Percentiles rank a stretch among this genome's conserved stretches.
These are phyloP conservation scores for Noccaea bulbosa DNA, from an alignment of 345 rosid genomes.

Conservation along the genomic window DNA sequence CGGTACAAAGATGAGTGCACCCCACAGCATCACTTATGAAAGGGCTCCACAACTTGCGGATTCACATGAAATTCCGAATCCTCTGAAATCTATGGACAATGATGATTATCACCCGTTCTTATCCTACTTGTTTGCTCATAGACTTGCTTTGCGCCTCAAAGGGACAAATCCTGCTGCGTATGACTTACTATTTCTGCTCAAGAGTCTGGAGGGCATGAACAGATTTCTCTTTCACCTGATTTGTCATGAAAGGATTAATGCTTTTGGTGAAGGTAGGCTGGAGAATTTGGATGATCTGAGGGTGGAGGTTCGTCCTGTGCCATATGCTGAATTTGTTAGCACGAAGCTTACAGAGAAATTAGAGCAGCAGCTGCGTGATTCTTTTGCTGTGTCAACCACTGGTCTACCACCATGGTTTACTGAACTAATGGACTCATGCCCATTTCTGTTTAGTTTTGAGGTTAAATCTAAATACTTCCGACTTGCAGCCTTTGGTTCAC, in stretches of 20 bases:
- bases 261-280: constrained; percentile 68
- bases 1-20: constrained; percentile 59
- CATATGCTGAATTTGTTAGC: constrained; percentile 72
- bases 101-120: constrained; percentile 51
- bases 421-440: constrained; percentile 83
- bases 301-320: constrained; percentile 55
- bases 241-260: constrained; percentile 59
- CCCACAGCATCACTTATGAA: constrained; percentile 65
- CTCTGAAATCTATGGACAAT: constrained; percentile 36
- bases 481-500: constrained; percentile 75
- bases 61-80: constrained; percentile 36
- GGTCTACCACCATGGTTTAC: constrained; percentile 90
- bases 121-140: constrained; percentile 55
- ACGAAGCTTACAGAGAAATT: constrained; percentile 87
- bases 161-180: constrained; percentile 65
- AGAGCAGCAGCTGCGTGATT: constrained; percentile 90
- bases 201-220: constrained; percentile 75
- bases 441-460: constrained; percentile 90
- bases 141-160: constrained; percentile 57
- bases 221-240: constrained; percentile 68
- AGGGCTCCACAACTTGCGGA: constrained; percentile 47
- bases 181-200: constrained; percentile 73
- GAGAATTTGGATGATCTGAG: constrained; percentile 66
- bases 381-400: constrained; percentile 65
- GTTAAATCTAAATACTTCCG: constrained; percentile 75